A percentile compares a stretch with the other conserved stretches of the same genome.
These are phyloP conservation scores for Suhomyces anneliseae DNA, from an alignment of 1,139 yeast genomes.

Conservation along the genomic window DNA sequence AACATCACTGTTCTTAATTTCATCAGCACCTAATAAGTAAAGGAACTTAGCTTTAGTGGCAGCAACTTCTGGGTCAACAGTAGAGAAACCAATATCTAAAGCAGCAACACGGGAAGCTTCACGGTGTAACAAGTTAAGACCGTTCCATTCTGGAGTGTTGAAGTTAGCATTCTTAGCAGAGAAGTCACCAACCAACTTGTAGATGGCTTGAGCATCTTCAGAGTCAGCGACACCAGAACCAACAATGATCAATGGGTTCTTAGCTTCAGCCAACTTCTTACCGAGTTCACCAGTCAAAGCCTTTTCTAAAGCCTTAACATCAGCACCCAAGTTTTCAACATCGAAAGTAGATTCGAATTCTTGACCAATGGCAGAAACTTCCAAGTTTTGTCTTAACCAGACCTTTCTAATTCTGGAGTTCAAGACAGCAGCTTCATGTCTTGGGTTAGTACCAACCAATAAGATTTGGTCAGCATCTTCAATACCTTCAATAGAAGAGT, in stretches of 20 bases:
- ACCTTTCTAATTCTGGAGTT: slow-evolving; percentile 83
- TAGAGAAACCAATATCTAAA: slow-evolving; percentile 77
- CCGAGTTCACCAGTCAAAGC: slow-evolving; percentile 75
- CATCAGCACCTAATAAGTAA: slow-evolving; percentile 85
- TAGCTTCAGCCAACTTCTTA: slow-evolving; percentile 62
- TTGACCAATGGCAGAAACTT: slow-evolving; percentile 73
- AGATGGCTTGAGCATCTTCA: slow-evolving; percentile 63
- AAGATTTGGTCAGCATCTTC: slow-evolving; percentile 82
- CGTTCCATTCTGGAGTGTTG: slow-evolving; percentile 77
- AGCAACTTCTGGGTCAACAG: slow-evolving; percentile 49
- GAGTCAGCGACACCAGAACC: slow-evolving; percentile 81
- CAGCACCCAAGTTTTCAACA: slow-evolving; percentile 62
- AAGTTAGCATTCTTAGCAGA: slow-evolving; percentile 60
- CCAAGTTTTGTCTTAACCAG: slow-evolving; percentile 71
- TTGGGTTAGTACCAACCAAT: slow-evolving; percentile 82
- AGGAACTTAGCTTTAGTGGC: slow-evolving; percentile 68
- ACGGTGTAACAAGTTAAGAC: slow-evolving; percentile 77
- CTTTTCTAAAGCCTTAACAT: slow-evolving; percentile 54
- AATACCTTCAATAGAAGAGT: slow-evolving; percentile 75
- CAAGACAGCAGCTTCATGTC: slow-evolving; percentile 88
- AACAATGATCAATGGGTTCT: slow-evolving; percentile 75
- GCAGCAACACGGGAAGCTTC: slow-evolving; percentile 89
- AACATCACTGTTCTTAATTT: slow-evolving; percentile 64
- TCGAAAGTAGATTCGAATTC: slow-evolving; percentile 76
- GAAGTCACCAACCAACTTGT: slow-evolving; percentile 62